phyloP scores from a whole-genome alignment of 1,139 yeast species.

The Taphrina pruni region DNA sequence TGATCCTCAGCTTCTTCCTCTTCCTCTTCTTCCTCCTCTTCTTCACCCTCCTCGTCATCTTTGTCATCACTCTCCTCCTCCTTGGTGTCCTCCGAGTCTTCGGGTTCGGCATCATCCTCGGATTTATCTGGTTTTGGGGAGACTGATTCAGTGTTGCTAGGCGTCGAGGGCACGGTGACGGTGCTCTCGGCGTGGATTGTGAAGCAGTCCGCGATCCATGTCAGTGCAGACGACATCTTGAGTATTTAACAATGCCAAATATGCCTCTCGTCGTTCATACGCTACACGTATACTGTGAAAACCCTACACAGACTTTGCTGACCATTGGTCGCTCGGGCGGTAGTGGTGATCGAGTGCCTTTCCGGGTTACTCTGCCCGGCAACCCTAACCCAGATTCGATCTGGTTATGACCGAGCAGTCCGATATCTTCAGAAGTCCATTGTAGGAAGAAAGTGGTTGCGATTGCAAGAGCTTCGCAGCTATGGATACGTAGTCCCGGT shows the following conservation, averaged over 20 bases:
- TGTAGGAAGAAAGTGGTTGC: background rate
- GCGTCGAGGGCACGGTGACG: slow-evolving; percentile 34
- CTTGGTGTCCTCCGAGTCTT: slow-evolving; percentile 7
- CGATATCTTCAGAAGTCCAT: background rate
- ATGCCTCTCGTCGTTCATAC: background rate
- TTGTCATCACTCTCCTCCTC: slow-evolving; percentile 21
- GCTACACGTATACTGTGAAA: background rate
- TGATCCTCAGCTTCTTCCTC: slow-evolving; percentile 59
- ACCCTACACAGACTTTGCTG: slow-evolving; percentile 1
- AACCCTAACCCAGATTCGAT: slow-evolving; percentile 15
- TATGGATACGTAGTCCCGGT: no score
- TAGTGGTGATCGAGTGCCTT: background rate
- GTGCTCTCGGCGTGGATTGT: slow-evolving; percentile 39
- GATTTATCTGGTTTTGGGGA: slow-evolving; percentile 26
- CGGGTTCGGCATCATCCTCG: slow-evolving; percentile 14
- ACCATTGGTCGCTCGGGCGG: background rate
- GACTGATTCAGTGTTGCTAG: slow-evolving; percentile 36
- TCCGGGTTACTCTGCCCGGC: slow-evolving; percentile 8
- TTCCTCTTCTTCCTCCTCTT: slow-evolving; percentile 55
- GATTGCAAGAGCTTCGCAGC: no score
- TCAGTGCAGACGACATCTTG: slow-evolving; percentile 32
- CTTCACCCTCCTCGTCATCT: slow-evolving; percentile 31
- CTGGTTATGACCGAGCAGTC: slow-evolving; percentile 1
- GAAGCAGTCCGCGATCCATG: slow-evolving; percentile 35
- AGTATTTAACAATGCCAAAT: background rate